Base-by-base conservation (phyloP, 2,329 filamentous ascomycete genomes). In the Curvularia spicifera region DNA sequence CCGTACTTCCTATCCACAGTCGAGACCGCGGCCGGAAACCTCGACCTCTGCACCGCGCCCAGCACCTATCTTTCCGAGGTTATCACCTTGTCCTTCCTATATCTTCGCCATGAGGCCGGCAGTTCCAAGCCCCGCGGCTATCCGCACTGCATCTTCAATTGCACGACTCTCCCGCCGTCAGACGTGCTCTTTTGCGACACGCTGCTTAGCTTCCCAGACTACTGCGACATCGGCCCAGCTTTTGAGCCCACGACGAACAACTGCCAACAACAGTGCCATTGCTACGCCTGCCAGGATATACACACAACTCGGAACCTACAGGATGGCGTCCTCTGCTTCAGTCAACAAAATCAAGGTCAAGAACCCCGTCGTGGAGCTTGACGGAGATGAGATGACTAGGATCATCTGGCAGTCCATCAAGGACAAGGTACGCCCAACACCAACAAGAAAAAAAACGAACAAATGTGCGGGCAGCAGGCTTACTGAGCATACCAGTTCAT, bases 391-490 rank as follows among this genome's bases (percentile, higher is more conserved):
- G 89, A 98, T 98, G 95, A 99, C 95, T 72, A 87, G 95, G 74
- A 93, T 99, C 79, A 99, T 99, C 84, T 99, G 95, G 95, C 85
- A 97, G 84, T 89, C 91, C 80, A 99, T 99, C 87, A 97, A 97
- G 87, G 91, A 98, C 83, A 97, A 96, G 76, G 83, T 85, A 76
- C 65, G 76, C 22, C 18, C 22, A 28, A 13, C 43, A 28, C 18
- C 18, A 24, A 15, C 2, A 13, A 12, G n/a, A 7, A n/a, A 40
- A 10, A 44, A n/a, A 18, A 9, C 1, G 15, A 20, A n/a, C 13
- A 31, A 40, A 40, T 33, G n/a, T 48, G 59, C 40, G 22, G 22
- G 22, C 40, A 26, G 22, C 22, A 43, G 22, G 24, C 40, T 43
- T 26, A 43, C 58, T 65, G 37, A 65, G 44, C 12, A 18, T n/a